A percentile compares a stretch with the other conserved stretches of the same genome.
Conservation (phyloP, 108 stramenopile genomes). For the Fistulifera pelliculosa region DNA sequence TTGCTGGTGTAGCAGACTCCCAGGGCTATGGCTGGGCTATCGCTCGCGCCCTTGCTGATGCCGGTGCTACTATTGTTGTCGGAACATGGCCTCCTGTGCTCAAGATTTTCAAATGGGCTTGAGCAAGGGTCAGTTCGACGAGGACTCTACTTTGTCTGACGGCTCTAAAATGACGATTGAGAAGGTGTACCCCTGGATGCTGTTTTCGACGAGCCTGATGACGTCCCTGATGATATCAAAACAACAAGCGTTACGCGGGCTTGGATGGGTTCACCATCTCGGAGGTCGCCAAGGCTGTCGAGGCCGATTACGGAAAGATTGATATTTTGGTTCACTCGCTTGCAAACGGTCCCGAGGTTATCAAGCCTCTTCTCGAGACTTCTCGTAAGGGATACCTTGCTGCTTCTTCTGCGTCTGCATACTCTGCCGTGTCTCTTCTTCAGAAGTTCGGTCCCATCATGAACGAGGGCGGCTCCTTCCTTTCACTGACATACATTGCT, state of each 20-base stretch:
- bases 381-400: constrained; percentile 88
- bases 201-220: constrained; percentile 88
- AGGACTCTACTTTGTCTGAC: constrained; percentile 72
- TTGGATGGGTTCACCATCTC: constrained; percentile 91
- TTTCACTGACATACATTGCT: constrained; percentile 98
- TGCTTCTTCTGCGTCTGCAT: constrained; percentile 93
- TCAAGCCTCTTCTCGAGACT: constrained; percentile 87
- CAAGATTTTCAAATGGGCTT: constrained; percentile 89
- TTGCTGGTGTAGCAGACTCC: constrained; percentile 96
- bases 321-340: constrained; percentile 97
- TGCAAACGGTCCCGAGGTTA: constrained; percentile 97
- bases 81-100: constrained; percentile 98
- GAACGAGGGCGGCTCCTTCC: constrained; percentile 84
- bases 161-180: constrained; percentile 89
- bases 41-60: constrained; percentile 88
- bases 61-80: constrained; percentile 93
- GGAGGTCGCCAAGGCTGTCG: constrained; percentile 89
- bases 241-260: constrained; percentile 93
- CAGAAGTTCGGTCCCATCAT: constrained; percentile 96
- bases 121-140: constrained; percentile 83
- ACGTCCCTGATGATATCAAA: constrained; percentile 91
- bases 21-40: constrained; percentile 99
- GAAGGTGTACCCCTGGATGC: constrained; percentile 97
- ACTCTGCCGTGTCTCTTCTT: constrained; percentile 90
- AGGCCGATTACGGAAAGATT: constrained; percentile 95